Evolutionary conservation across 306 rosid genomes (phyloP).

Genomic region (Leucaena leucocephala): DNA sequence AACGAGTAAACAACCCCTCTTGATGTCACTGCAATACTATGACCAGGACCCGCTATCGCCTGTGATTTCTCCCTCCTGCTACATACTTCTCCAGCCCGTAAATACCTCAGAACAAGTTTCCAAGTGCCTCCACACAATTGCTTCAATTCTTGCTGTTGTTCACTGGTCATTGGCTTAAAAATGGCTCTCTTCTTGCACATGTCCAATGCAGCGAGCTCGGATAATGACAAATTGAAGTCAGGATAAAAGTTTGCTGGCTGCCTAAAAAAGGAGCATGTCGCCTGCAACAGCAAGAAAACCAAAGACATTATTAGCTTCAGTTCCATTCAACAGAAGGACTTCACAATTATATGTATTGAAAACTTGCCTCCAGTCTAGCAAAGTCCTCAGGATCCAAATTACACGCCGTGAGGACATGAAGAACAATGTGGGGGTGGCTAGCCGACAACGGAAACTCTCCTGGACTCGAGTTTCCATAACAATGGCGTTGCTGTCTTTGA

Average conservation of each 20-base stretch:
- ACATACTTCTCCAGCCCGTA: slow-evolving; percentile 89
- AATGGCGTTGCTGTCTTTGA: slow-evolving; percentile 81
- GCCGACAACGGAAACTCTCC: slow-evolving; percentile 98
- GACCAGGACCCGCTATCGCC: slow-evolving; percentile 98
- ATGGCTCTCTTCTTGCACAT: slow-evolving; percentile 90
- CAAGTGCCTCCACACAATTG: slow-evolving; percentile 92
- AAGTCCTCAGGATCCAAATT: slow-evolving; percentile 93
- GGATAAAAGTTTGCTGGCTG: slow-evolving; percentile 87
- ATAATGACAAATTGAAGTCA: slow-evolving; percentile 67
- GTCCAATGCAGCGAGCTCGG: slow-evolving; percentile 93
- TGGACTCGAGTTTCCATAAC: slow-evolving; percentile 77
- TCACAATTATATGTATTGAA: neutral
- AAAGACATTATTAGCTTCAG: slow-evolving; percentile 43
- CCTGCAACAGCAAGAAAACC: slow-evolving; percentile 67
- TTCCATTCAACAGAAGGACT: slow-evolving; percentile 3
- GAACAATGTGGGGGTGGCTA: slow-evolving; percentile 88
- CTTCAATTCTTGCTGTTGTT: slow-evolving; percentile 67
- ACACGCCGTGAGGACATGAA: slow-evolving; percentile 87
- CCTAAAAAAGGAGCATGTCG: slow-evolving; percentile 92
- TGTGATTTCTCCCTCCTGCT: slow-evolving; percentile 86
- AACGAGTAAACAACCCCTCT: slow-evolving; percentile 81
- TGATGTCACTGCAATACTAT: slow-evolving; percentile 88
- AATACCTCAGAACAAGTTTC: slow-evolving; percentile 90
- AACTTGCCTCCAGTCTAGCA: slow-evolving; percentile 94
- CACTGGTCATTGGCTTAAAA: slow-evolving; percentile 82